These are phyloP conservation scores for Trypanosoma boissoni DNA, from an alignment of 208 protist genomes.

Conservation along the genomic window DNA sequence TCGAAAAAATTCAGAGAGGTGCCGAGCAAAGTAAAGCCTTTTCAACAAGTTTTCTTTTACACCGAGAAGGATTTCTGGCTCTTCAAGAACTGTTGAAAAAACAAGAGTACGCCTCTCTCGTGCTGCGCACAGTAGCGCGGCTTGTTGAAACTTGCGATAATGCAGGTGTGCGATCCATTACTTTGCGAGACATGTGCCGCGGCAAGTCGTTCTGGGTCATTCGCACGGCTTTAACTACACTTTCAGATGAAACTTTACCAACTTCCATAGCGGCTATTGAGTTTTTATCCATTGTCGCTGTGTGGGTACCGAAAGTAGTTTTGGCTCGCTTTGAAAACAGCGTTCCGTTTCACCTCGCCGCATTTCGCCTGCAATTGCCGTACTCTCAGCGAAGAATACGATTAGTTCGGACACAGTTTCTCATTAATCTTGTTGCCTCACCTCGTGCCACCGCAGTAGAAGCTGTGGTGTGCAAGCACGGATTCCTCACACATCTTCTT, in stretches of 20 bases:
- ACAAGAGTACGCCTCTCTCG: constrained; percentile 36
- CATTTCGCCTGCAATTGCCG: constrained; percentile 72
- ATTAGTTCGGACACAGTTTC: constrained; percentile 47
- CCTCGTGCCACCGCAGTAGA: constrained; percentile 35
- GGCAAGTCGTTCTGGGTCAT: constrained; percentile 53
- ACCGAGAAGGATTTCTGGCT: constrained; percentile 55
- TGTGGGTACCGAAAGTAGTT: constrained; percentile 56
- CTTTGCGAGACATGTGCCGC: constrained; percentile 68
- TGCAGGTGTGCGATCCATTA: constrained; percentile 23
- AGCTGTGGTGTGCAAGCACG: constrained; percentile 65
- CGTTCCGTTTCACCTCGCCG: constrained; percentile 67
- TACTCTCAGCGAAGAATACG: constrained; percentile 82
- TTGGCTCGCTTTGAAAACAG: constrained; percentile 64
- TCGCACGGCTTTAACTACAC: constrained; percentile 37
- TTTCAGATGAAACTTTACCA: constrained; percentile 51
- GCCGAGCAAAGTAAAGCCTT: constrained; percentile 39
- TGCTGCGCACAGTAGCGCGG: constrained; percentile 40
- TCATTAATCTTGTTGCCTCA: constrained; percentile 61
- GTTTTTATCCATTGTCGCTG: constrained; percentile 55
- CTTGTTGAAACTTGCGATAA: constrained; percentile 41
- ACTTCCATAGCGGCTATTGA: constrained; percentile 49
- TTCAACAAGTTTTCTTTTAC: constrained; percentile 47
- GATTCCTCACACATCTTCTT: constrained; percentile 75
- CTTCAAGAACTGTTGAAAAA: constrained; percentile 41
- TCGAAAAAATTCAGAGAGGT: constrained; percentile 62